Evolutionary conservation across 768 basidiomycete species (phyloP).

Genomic region (Xanthoconium purpureum): DNA sequence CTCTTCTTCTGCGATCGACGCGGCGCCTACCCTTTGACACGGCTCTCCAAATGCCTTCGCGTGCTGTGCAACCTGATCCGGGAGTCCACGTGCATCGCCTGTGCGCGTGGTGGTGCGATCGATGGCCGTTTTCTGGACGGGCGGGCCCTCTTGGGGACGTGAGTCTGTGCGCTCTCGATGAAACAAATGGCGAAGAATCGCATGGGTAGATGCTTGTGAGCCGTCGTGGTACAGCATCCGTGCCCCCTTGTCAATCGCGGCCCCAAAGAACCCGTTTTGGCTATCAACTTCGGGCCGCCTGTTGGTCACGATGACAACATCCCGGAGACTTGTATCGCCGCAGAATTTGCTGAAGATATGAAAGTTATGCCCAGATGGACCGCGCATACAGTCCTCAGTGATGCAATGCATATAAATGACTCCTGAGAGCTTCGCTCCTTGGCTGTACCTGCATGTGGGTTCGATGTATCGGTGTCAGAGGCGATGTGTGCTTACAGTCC

Average conservation of each 20-base stretch:
- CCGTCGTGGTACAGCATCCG: conserved; percentile 40
- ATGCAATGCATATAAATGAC: conserved; percentile 52
- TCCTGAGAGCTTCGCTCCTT: conserved; percentile 39
- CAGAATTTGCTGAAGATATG: conserved; percentile 49
- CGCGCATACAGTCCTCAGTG: conserved; percentile 41
- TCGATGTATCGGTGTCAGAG: not conserved
- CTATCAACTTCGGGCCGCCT: conserved; percentile 35
- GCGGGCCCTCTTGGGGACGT: conserved; percentile 45
- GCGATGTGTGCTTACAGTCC: conserved; percentile 17
- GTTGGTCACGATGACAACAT: conserved; percentile 48
- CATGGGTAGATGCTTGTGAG: conserved; percentile 40
- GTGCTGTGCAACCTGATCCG: conserved; percentile 41
- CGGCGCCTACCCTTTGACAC: conserved; percentile 40
- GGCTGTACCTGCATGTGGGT: conserved; percentile 14
- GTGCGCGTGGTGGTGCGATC: conserved; percentile 42
- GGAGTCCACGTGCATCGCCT: conserved; percentile 44
- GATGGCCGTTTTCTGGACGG: conserved; percentile 39
- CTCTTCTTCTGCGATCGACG: conserved; percentile 38
- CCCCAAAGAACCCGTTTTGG: conserved; percentile 42
- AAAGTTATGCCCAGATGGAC: conserved; percentile 43
- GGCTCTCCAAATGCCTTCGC: conserved; percentile 41
- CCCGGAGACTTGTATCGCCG: conserved; percentile 42
- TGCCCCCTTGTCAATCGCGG: conserved; percentile 45
- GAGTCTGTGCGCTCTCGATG: conserved; percentile 35
- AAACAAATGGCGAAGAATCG: conserved; percentile 43